phyloP scores from a whole-genome alignment of 2,329 filamentous ascomycete species.

The Aspergillus sojae region DNA sequence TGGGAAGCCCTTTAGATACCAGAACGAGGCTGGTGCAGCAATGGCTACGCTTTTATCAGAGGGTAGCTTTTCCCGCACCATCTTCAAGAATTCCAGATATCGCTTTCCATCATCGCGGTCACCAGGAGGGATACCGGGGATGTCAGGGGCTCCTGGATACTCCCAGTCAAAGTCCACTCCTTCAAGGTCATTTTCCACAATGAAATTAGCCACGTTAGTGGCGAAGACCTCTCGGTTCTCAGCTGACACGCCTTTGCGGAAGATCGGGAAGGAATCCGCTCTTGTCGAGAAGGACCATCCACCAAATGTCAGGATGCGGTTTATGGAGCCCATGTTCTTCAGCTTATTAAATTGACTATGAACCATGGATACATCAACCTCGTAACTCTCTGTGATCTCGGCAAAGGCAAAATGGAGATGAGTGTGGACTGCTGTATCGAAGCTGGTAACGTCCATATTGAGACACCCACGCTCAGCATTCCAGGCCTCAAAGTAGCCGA shows the following conservation, averaged over 20 bases:
- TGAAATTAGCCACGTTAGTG: neutral
- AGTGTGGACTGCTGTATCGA: neutral
- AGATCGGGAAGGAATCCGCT: constrained; percentile 40
- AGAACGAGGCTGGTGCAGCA: constrained; percentile 35
- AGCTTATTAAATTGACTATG: constrained; percentile 44
- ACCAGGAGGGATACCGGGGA: constrained; percentile 32
- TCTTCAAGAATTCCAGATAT: constrained; percentile 38
- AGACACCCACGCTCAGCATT: neutral
- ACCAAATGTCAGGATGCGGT: constrained; percentile 49
- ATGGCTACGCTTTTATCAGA: constrained; percentile 26
- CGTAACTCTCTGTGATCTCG: neutral
- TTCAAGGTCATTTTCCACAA: neutral
- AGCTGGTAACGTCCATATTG: neutral
- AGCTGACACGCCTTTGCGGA: constrained; percentile 38
- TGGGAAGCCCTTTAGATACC: constrained; percentile 24
- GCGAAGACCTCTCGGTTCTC: constrained; percentile 37
- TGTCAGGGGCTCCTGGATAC: neutral
- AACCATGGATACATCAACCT: constrained; percentile 16
- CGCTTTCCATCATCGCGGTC: constrained; percentile 32
- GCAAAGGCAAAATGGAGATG: neutral
- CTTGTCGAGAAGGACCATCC: constrained; percentile 50
- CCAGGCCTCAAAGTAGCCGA: neutral
- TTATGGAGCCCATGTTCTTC: constrained; percentile 23
- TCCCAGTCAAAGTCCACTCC: neutral
- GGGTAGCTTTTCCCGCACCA: constrained; percentile 23